Conservation (phyloP, 2,329 filamentous ascomycete genomes). For the Phoma herbarum region DNA sequence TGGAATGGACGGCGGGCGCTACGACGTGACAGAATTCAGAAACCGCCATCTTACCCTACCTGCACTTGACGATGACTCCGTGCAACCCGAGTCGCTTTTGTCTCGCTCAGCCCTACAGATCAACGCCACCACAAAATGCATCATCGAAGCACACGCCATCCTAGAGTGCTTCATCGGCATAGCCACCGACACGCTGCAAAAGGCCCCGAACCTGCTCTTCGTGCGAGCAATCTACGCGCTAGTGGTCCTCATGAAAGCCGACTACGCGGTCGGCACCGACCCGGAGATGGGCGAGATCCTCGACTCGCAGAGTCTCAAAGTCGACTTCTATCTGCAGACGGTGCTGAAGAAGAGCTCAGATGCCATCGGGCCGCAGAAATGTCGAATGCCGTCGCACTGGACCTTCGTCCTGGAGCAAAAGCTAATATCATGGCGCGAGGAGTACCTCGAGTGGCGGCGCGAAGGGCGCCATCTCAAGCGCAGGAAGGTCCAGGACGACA, state of each 20-base stretch:
- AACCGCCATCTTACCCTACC: slow-evolving; percentile 48
- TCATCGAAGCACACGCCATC: slow-evolving; percentile 43
- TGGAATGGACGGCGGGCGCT: slow-evolving; percentile 49
- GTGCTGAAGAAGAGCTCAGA: slow-evolving; percentile 34
- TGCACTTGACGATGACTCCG: slow-evolving; percentile 43
- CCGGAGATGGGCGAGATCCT: slow-evolving; percentile 46
- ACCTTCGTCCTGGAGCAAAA: slow-evolving; percentile 42
- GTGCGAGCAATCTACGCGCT: slow-evolving; percentile 46
- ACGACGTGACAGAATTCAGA: slow-evolving; percentile 47
- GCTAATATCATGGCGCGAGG: slow-evolving; percentile 44
- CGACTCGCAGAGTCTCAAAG: slow-evolving; percentile 43
- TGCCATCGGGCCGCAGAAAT: slow-evolving; percentile 43
- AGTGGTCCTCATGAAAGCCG: slow-evolving; percentile 45
- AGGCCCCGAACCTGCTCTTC: slow-evolving; percentile 41
- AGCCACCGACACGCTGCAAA: slow-evolving; percentile 33
- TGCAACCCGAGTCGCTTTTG: slow-evolving; percentile 46
- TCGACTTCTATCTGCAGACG: slow-evolving; percentile 42
- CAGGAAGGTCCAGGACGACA: slow-evolving; percentile 2
- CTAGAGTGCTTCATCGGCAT: slow-evolving; percentile 43
- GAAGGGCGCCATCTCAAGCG: slow-evolving; percentile 39
- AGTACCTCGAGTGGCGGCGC: slow-evolving; percentile 41
- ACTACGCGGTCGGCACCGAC: slow-evolving; percentile 48
- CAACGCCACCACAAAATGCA: slow-evolving; percentile 48
- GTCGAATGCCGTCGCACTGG: slow-evolving; percentile 46
- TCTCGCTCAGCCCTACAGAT: slow-evolving; percentile 47